Percentiles rank a stretch among this genome's conserved stretches.
phyloP scores from a whole-genome alignment of 2,329 filamentous ascomycete genomes.

The Colletotrichum magnum region DNA sequence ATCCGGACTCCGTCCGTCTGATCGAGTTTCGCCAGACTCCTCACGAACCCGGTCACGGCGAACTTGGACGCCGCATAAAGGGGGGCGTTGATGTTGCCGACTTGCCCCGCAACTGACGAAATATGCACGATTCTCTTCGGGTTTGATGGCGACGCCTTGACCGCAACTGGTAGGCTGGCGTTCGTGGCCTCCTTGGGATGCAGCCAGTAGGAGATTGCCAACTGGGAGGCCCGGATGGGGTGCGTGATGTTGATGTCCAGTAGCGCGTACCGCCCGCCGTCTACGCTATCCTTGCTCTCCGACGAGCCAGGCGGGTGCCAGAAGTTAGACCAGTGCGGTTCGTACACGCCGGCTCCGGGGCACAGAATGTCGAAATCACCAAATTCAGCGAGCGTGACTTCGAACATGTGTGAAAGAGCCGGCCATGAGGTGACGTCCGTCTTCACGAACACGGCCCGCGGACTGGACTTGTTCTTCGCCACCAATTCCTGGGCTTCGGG shows the following conservation, averaged over 20 bases:
- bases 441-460: slow-evolving; percentile 57
- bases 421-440: slow-evolving; percentile 62
- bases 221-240: slow-evolving; percentile 56
- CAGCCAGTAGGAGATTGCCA: slow-evolving; percentile 56
- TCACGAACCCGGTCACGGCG: slow-evolving; percentile 56
- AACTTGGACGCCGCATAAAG: slow-evolving; percentile 58
- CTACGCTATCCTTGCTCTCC: slow-evolving; percentile 48
- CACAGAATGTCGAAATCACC: slow-evolving; percentile 58
- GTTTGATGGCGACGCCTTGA: slow-evolving; percentile 43
- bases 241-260: slow-evolving; percentile 59
- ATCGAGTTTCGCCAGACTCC: slow-evolving; percentile 53
- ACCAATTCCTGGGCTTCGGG: slow-evolving; percentile 57
- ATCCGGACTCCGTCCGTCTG: slow-evolving; percentile 55
- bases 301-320: slow-evolving; percentile 57
- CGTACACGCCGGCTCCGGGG: slow-evolving; percentile 62
- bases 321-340: slow-evolving; percentile 59
- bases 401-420: slow-evolving; percentile 53
- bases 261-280: slow-evolving; percentile 50
- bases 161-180: slow-evolving; percentile 11
- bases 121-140: slow-evolving; percentile 56
- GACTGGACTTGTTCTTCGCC: slow-evolving; percentile 41
- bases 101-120: slow-evolving; percentile 54
- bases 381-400: slow-evolving; percentile 51
- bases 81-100: slow-evolving; percentile 51
- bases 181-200: slow-evolving; percentile 41